Evolutionary conservation across 2,329 filamentous ascomycete genomes (phyloP), one percentile per base, ranked within the genome.

Genomic region (Verruconis gallopava): DNA sequence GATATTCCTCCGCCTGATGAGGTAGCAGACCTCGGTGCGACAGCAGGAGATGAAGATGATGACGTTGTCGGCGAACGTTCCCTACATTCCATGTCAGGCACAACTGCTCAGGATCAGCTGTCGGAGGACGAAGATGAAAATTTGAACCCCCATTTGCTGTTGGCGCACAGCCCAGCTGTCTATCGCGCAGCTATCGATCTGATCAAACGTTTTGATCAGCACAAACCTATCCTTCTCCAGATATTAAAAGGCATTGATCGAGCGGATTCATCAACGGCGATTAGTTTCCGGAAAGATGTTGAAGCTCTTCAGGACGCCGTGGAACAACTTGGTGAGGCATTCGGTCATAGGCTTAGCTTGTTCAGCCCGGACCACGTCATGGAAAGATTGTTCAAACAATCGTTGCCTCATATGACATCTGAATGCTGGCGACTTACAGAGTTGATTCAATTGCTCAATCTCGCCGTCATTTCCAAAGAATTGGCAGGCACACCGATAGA

Each of bases 371-470:
- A 30, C 25, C 9, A 9, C 25, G 25, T 30, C 25, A 30, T 30
- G n/a, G 25, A 30, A 9, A n/a, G 9, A 9, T n/a, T 30, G 25
- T 30, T 30, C n/a, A n/a, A n/a, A n/a, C 9, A 30, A n/a, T 30
- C 25, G 6, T 9, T 9, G 25, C 25, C 25, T 30, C 9, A n/a
- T n/a, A 30, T 9, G 25, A 30, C 25, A 9, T 30, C 25, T 47
- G 20, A 43, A 51, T 42, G 55, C 59, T 2, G 56, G 56, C 51
- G 57, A 37, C 51, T 66, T 1, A 62, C 68, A 45, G 49, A 58
- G 17, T 45, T 70, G 19, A 39, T 71, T 5, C 63, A 64, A 47
- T 56, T 61, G 37, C 57, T 63, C 30, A 71, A 71, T 45, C 48
- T 70, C 5, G 52, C 63, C 1, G 47, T 58, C 1, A 57, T 70